These are phyloP conservation scores for Asterophora lycoperdoides DNA, from an alignment of 768 basidiomycete genomes.

Conservation along the genomic window DNA sequence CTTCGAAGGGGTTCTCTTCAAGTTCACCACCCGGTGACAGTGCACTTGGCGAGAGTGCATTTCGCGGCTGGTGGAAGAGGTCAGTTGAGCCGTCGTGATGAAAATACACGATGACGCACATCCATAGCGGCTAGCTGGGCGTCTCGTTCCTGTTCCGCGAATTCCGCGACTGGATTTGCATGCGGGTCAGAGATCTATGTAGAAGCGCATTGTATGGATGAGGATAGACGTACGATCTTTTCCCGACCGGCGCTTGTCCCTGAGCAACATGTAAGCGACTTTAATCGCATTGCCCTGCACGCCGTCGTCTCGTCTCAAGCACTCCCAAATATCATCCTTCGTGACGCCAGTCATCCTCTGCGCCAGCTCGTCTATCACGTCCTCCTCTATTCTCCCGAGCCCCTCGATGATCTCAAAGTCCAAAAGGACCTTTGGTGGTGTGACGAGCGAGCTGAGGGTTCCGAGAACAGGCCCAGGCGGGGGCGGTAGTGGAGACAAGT, in stretches of 20 bases:
- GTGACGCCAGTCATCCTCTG: slow-evolving; percentile 67
- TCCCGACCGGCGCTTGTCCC: slow-evolving; percentile 82
- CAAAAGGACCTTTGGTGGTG: slow-evolving; percentile 55
- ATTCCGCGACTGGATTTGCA: slow-evolving; percentile 53
- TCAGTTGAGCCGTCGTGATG: background rate
- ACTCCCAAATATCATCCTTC: slow-evolving; percentile 85
- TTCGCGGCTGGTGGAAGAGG: slow-evolving; percentile 50
- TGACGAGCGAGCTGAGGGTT: slow-evolving; percentile 66
- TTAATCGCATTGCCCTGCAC: slow-evolving; percentile 89
- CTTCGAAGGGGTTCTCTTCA: slow-evolving; percentile 79
- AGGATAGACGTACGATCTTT: slow-evolving; percentile 65
- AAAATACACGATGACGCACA: slow-evolving; percentile 40
- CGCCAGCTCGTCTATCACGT: slow-evolving; percentile 81
- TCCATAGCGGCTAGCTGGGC: slow-evolving; percentile 77
- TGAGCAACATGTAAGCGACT: slow-evolving; percentile 90
- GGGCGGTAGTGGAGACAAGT: slow-evolving; percentile 80
- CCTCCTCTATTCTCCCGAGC: slow-evolving; percentile 87
- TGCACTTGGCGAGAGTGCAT: slow-evolving; percentile 60
- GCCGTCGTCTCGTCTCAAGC: slow-evolving; percentile 78
- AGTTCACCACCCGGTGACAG: slow-evolving; percentile 60
- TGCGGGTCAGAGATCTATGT: slow-evolving; percentile 6
- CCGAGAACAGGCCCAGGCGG: slow-evolving; percentile 74
- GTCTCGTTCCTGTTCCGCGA: slow-evolving; percentile 84
- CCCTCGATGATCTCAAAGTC: slow-evolving; percentile 90
- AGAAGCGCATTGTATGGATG: background rate